Evolutionary conservation across 768 basidiomycete species (phyloP).

Genomic region (Kwoniella botswanensis): DNA sequence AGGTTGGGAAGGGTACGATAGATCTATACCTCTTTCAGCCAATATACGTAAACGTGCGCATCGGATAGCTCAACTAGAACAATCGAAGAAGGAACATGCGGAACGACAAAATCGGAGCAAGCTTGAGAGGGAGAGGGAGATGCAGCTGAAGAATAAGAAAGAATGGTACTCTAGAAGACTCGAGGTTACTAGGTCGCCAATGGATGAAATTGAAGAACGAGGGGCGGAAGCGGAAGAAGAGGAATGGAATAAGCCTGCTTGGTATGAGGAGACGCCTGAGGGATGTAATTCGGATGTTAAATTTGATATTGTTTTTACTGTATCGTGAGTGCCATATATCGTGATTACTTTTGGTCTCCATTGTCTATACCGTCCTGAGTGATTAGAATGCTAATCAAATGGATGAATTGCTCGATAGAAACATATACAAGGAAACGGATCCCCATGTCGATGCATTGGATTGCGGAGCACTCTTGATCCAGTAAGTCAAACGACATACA

Average conservation of each 20-base stretch:
- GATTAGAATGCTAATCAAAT: too few species aligned
- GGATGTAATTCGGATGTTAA: slow-evolving; percentile 25
- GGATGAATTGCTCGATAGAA: slow-evolving; percentile 29
- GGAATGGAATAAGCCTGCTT: slow-evolving; percentile 21
- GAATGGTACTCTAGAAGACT: slow-evolving; percentile 23
- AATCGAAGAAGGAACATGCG: slow-evolving; percentile 24
- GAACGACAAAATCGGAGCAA: background rate
- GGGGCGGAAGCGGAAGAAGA: slow-evolving; percentile 8
- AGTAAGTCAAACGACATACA: slow-evolving; percentile 36
- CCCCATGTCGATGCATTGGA: slow-evolving; percentile 51
- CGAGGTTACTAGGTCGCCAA: slow-evolving; percentile 25
- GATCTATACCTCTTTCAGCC: slow-evolving; percentile 43
- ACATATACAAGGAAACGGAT: slow-evolving; percentile 55
- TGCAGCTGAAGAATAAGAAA: slow-evolving; percentile 18
- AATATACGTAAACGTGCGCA: slow-evolving; percentile 47
- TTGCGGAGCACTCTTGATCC: slow-evolving; percentile 54
- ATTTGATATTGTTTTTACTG: slow-evolving; percentile 54
- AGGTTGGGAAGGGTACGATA: slow-evolving; percentile 55
- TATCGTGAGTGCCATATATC: slow-evolving; percentile 45
- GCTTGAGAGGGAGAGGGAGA: slow-evolving; percentile 20
- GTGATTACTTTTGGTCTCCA: background rate
- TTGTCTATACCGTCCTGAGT: background rate
- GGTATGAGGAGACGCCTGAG: slow-evolving; percentile 21
- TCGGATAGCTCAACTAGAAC: slow-evolving; percentile 36
- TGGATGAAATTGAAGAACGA: slow-evolving; percentile 3